phyloP scores from a whole-genome alignment of 768 basidiomycete genomes.

The Mycena latifolia region DNA sequence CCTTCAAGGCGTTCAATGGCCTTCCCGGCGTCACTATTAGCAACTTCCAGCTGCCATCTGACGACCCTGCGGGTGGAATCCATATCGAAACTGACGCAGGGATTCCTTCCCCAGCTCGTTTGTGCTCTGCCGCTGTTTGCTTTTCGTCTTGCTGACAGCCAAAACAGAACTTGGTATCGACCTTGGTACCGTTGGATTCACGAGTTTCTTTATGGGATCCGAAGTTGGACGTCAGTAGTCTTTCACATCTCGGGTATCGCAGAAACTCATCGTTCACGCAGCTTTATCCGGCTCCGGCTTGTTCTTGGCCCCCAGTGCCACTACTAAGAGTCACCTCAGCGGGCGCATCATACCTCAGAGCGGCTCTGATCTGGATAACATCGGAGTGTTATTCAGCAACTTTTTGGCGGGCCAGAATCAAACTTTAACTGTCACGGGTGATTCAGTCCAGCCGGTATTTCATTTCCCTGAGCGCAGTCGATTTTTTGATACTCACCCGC shows the following conservation, averaged over 20 bases:
- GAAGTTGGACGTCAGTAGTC: constrained; percentile 69
- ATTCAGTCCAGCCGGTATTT: constrained; percentile 65
- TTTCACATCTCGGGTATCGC: not conserved
- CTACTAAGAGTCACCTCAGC: constrained; percentile 64
- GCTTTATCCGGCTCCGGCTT: constrained; percentile 66
- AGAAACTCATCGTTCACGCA: constrained; percentile 40
- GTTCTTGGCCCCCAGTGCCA: constrained; percentile 61
- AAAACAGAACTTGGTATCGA: constrained; percentile 74
- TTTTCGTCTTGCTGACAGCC: constrained; percentile 31
- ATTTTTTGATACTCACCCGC: not conserved
- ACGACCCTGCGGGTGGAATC: constrained; percentile 78
- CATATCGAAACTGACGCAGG: constrained; percentile 74
- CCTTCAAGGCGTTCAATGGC: constrained; percentile 79
- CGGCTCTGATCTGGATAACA: constrained; percentile 61
- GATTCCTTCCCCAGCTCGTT: constrained; percentile 77
- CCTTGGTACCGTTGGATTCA: constrained; percentile 74
- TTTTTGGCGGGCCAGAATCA: constrained; percentile 75
- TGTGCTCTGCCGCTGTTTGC: constrained; percentile 43
- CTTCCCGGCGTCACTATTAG: constrained; percentile 78
- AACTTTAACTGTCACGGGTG: constrained; percentile 69
- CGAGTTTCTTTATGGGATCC: constrained; percentile 67
- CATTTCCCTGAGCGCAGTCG: not conserved
- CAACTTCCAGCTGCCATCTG: constrained; percentile 77
- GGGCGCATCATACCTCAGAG: constrained; percentile 75
- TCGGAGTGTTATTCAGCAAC: constrained; percentile 75